Percentiles rank a stretch among this genome's conserved stretches.
Evolutionary conservation across 2,329 filamentous ascomycete species (phyloP).

Genomic region (Ceratocystis colombiana): DNA sequence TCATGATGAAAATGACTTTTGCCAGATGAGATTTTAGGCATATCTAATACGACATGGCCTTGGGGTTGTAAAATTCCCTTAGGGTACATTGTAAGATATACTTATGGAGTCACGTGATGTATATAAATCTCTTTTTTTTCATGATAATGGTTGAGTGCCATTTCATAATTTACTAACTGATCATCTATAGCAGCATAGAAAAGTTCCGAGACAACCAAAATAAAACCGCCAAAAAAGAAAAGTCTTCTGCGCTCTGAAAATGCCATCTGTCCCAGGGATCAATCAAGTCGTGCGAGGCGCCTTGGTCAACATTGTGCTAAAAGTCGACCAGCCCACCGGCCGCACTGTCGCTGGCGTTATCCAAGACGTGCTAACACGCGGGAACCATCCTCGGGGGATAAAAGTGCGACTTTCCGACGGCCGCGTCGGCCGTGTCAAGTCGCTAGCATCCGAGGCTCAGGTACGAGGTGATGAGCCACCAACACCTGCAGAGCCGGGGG

Average conservation of each 20-base stretch:
- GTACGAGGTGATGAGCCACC: conserved; percentile 25
- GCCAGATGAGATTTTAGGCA: too few relatives aligned
- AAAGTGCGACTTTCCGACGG: conserved; percentile 66
- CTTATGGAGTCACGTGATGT: too few relatives aligned
- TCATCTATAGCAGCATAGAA: too few relatives aligned
- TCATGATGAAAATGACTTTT: too few relatives aligned
- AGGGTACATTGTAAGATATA: too few relatives aligned
- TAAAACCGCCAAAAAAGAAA: background rate
- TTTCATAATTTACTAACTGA: too few relatives aligned
- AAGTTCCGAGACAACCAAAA: background rate
- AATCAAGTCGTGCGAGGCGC: conserved; percentile 50
- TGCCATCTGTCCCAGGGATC: conserved; percentile 37
- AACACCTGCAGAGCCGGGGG: conserved; percentile 21
- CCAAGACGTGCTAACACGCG: conserved; percentile 57
- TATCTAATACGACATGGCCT: too few relatives aligned
- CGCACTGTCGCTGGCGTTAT: conserved; percentile 58
- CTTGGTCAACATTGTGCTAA: conserved; percentile 61
- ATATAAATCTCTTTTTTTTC: too few relatives aligned
- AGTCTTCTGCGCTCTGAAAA: background rate
- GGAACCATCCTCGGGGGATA: conserved; percentile 67
- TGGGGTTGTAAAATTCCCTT: too few relatives aligned
- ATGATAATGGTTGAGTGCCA: too few relatives aligned
- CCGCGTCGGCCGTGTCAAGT: conserved; percentile 63
- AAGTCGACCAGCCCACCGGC: conserved; percentile 65
- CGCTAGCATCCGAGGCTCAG: conserved; percentile 36